These are phyloP conservation scores for Cenchrus americanus DNA, from an alignment of 176 grass and related monocot species.

Conservation along the genomic window DNA sequence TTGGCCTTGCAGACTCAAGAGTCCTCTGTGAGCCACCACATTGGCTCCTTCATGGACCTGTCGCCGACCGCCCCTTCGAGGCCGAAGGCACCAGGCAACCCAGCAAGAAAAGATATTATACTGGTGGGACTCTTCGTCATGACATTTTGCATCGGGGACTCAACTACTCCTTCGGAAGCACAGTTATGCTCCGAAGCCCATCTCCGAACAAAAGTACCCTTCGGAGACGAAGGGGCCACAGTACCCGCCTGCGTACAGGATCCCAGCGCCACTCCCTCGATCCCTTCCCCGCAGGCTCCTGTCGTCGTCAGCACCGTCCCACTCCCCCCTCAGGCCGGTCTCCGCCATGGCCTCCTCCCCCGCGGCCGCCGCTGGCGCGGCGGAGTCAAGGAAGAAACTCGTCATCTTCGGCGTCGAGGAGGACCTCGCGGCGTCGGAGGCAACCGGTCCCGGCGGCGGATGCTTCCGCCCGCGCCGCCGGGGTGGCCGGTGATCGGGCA, in stretches of 20 bases:
- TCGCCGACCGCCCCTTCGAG: too few relatives aligned
- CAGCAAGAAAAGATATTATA: too few relatives aligned
- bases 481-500: conserved; percentile 43
- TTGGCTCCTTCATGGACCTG: too few relatives aligned
- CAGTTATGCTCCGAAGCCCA: too few relatives aligned
- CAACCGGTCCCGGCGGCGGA: neutral
- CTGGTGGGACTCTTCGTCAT: too few relatives aligned
- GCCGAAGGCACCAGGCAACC: too few relatives aligned
- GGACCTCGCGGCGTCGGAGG: conserved; percentile 57
- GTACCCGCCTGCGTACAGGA: neutral
- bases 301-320: neutral
- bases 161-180: too few relatives aligned
- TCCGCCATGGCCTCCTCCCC: conserved; percentile 13
- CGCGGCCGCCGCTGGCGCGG: conserved; percentile 2
- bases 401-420: conserved; percentile 63
- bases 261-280: neutral
- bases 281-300: neutral
- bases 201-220: too few relatives aligned
- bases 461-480: conserved; percentile 35
- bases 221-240: too few relatives aligned
- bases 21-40: too few relatives aligned
- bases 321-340: conserved; percentile 18
- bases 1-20: too few relatives aligned
- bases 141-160: too few relatives aligned
- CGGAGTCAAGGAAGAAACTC: conserved; percentile 45